Base-by-base conservation (phyloP, 331 rosid species). In the Prunus yedoensis region DNA sequence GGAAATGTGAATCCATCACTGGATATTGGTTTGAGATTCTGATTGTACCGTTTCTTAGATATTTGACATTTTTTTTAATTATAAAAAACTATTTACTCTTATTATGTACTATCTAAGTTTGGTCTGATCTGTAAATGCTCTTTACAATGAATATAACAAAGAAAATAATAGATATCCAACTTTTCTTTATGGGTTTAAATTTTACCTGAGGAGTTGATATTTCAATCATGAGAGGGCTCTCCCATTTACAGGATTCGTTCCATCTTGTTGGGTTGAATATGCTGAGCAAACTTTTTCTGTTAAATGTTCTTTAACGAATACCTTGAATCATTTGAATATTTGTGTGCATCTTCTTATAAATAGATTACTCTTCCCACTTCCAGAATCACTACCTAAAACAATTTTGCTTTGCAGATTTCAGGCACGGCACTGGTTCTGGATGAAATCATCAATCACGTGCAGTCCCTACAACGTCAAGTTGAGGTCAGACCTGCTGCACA, bases 401-500 rank as follows among this genome's bases (percentile, higher is more conserved):
- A 0, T 21, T 83, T 82, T 78, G 16, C 61, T 68, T 47, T 78
- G 62, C 97, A 95, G 99, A 93, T 95, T 82, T 89, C 98, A 68
- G 96, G 99, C 65, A 95, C 97, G n/a, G 98, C 99, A 43, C 75
- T 89, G 79, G 99, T 95, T 84, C 90, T 95, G 77, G 99, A 95
- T 77, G 99, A 95, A 86, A 95, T 92, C 80, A 95, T 95, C 88
- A 92, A 88, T 84, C 99, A 95, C 54, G 99, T 95, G 68, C 99
- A 95, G 59, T 91, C 90, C 65, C 84, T 95, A 56, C 99, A 95
- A 80, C 94, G 79, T 70, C 98, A 95, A 89, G 99, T 95, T 78
- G 99, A 95, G 99, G 99, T 95, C 78, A 84, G 93, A 84, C 20
- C 79, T 71, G 78, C 74, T 65, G 60, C 85, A 56, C 70, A 70